These are phyloP conservation scores for Pichia insulana DNA, from an alignment of 805 yeast species.

Conservation along the genomic window DNA sequence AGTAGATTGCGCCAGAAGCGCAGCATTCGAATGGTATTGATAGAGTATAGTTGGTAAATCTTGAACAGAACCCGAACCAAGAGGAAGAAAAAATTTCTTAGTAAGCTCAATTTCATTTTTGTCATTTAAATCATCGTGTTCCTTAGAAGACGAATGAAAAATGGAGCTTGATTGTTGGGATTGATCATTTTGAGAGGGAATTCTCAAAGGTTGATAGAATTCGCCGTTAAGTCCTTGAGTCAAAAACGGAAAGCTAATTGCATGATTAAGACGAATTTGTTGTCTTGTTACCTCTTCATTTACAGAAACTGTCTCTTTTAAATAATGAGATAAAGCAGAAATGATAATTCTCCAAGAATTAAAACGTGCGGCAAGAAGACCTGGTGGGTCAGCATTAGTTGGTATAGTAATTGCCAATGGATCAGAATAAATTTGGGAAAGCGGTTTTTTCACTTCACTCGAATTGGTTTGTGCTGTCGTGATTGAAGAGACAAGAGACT, in stretches of 20 bases:
- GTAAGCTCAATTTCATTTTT: slow-evolving; percentile 29
- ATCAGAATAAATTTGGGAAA: slow-evolving; percentile 29
- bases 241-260: slow-evolving; percentile 50
- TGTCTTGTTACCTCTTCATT: slow-evolving; percentile 86
- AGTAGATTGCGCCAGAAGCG: slow-evolving; percentile 47
- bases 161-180: slow-evolving; percentile 5
- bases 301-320: slow-evolving; percentile 71
- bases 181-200: slow-evolving; percentile 12
- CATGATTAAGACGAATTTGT: slow-evolving; percentile 71
- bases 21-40: slow-evolving; percentile 47
- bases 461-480: slow-evolving; percentile 33
- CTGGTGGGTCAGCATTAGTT: slow-evolving; percentile 69
- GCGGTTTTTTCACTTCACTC: slow-evolving; percentile 10
- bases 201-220: slow-evolving; percentile 29
- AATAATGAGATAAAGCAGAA: slow-evolving; percentile 62
- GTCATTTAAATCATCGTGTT: slow-evolving; percentile 7
- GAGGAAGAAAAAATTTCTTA: slow-evolving; percentile 55
- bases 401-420: slow-evolving; percentile 47
- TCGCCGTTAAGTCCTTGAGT: slow-evolving; percentile 35
- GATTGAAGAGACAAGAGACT: slow-evolving; percentile 25
- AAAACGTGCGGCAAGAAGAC: slow-evolving; percentile 73
- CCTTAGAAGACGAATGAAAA: slow-evolving; percentile 9
- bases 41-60: slow-evolving; percentile 66
- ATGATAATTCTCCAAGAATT: slow-evolving; percentile 80
- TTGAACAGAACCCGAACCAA: slow-evolving; percentile 73